Percentiles rank a stretch among this genome's conserved stretches.
phyloP scores from a whole-genome alignment of 306 rosid genomes.

The Malus sylvestris region DNA sequence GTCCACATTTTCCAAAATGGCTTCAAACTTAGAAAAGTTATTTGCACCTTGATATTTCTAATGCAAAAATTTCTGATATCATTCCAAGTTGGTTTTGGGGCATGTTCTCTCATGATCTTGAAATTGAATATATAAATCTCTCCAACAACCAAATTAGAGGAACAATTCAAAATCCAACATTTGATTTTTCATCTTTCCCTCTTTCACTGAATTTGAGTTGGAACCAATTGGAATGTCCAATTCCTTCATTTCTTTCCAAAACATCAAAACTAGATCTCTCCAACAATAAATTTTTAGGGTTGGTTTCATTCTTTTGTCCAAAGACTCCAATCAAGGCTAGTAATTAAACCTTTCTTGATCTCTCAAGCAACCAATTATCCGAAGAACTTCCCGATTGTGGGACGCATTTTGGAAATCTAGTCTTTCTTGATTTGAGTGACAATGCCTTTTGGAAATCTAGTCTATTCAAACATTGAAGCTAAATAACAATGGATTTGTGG shows the following conservation, averaged over 20 bases:
- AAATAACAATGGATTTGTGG: background rate
- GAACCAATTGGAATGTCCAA: constrained; percentile 19
- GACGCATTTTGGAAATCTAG: background rate
- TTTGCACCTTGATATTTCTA: background rate
- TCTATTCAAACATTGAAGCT: background rate
- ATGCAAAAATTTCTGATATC: background rate
- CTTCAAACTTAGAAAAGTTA: background rate
- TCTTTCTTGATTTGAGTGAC: background rate
- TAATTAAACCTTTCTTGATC: background rate
- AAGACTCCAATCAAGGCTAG: no score
- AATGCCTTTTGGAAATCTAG: no score
- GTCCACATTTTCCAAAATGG: constrained; percentile 6
- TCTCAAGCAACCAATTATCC: background rate
- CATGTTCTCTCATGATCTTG: no score
- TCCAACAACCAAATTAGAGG: background rate
- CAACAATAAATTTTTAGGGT: background rate
- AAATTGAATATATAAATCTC: background rate
- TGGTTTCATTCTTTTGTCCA: background rate
- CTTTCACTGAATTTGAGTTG: background rate
- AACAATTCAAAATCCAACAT: background rate
- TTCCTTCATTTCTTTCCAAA: constrained; percentile 9
- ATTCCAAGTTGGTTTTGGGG: constrained; percentile 12
- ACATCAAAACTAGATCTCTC: background rate
- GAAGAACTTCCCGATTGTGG: constrained; percentile 3
- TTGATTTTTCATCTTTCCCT: fast-evolving